Percentiles rank a stretch among this genome's conserved stretches.
Evolutionary conservation across 2,329 filamentous ascomycete species (phyloP).

Genomic region (Colletotrichum orbiculare): DNA sequence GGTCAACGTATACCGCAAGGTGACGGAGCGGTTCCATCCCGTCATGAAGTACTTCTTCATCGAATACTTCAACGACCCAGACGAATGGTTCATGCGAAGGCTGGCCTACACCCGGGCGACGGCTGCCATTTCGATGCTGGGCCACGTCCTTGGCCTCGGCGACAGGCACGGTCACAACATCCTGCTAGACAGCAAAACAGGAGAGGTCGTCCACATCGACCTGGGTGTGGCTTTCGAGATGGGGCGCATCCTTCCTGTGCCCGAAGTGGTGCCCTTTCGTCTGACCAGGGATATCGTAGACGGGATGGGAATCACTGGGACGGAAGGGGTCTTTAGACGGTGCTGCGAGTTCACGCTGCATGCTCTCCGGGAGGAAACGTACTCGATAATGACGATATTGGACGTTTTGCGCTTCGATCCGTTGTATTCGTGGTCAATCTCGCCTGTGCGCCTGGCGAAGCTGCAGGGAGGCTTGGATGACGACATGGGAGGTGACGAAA

Average conservation of each 20-base stretch:
- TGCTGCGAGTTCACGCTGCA: slow-evolving; percentile 98
- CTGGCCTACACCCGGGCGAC: slow-evolving; percentile 94
- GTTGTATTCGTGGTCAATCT: slow-evolving; percentile 94
- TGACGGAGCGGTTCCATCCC: slow-evolving; percentile 86
- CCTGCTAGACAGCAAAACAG: slow-evolving; percentile 86
- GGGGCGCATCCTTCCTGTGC: slow-evolving; percentile 92
- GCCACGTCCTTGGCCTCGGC: slow-evolving; percentile 90
- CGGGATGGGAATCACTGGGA: slow-evolving; percentile 94
- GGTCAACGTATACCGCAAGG: slow-evolving; percentile 79
- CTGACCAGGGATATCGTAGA: slow-evolving; percentile 95
- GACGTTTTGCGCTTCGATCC: slow-evolving; percentile 99
- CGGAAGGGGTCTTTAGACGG: slow-evolving; percentile 95
- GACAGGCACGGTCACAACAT: slow-evolving; percentile 98
- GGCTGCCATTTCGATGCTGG: slow-evolving; percentile 93
- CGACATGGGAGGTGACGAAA: slow-evolving; percentile 48
- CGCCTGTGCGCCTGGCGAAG: slow-evolving; percentile 72
- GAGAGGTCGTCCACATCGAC: slow-evolving; percentile 97
- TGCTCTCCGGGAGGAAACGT: slow-evolving; percentile 92
- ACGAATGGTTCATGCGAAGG: slow-evolving; percentile 93
- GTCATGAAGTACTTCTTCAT: slow-evolving; percentile 98
- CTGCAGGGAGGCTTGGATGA: slow-evolving; percentile 70
- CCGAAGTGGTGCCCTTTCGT: slow-evolving; percentile 95
- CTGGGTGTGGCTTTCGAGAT: slow-evolving; percentile 97
- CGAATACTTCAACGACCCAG: slow-evolving; percentile 91
- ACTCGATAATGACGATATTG: slow-evolving; percentile 98